phyloP scores from a whole-genome alignment of 164 flowering plant genomes.

The Kingdonia uniflora region DNA sequence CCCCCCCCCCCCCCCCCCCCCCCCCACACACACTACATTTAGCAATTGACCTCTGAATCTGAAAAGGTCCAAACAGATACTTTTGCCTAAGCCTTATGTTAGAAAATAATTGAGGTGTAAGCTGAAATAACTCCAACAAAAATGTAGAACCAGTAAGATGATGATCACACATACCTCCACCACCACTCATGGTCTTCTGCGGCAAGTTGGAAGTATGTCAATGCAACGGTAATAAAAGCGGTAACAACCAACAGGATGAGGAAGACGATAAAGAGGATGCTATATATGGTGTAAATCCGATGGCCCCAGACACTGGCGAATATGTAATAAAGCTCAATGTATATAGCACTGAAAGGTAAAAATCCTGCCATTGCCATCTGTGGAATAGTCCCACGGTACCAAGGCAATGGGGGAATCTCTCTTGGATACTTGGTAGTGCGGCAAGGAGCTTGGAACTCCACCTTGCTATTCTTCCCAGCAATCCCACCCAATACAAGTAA shows the following conservation, averaged over 20 bases:
- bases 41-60: no score
- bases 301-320: conserved; percentile 43
- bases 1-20: no score
- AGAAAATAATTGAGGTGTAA: no score
- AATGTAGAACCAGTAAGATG: not conserved
- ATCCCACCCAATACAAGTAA: conserved; percentile 38
- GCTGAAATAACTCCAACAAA: no score
- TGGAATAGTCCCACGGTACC: conserved; percentile 28
- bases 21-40: no score
- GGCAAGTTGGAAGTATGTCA: conserved; percentile 38
- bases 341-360: conserved; percentile 36
- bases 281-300: conserved; percentile 33
- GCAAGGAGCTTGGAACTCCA: conserved; percentile 35
- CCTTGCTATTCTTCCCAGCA: conserved; percentile 36
- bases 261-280: conserved; percentile 36
- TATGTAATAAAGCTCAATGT: conserved; percentile 35
- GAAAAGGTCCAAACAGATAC: no score
- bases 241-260: conserved; percentile 34
- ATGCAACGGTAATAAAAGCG: conserved; percentile 34
- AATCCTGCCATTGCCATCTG: conserved; percentile 44
- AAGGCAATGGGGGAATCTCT: conserved; percentile 33
- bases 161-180: conserved; percentile 24
- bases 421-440: conserved; percentile 37
- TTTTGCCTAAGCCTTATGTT: no score
- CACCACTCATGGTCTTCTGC: conserved; percentile 45